phyloP scores from a whole-genome alignment of 345 rosid genomes.

The Pugionium cornutum region DNA sequence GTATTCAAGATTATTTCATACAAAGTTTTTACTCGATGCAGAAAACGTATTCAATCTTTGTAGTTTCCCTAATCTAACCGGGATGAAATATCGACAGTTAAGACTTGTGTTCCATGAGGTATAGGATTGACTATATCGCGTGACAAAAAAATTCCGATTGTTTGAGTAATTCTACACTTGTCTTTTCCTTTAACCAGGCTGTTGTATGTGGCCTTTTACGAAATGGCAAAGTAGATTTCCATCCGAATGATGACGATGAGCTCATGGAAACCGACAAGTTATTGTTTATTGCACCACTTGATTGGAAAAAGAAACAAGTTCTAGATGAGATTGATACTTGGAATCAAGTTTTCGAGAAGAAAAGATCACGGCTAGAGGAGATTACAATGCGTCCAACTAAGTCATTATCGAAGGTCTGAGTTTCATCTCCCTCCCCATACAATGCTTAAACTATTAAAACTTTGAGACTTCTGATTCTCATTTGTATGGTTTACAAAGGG shows the following conservation, averaged over 20 bases:
- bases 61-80: constrained; percentile 69
- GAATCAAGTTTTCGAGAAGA: constrained; percentile 50
- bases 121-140: constrained; percentile 16
- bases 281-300: constrained; percentile 80
- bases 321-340: constrained; percentile 41
- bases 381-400: constrained; percentile 57
- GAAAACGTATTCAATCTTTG: constrained; percentile 89
- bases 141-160: constrained; percentile 1
- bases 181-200: constrained; percentile 50
- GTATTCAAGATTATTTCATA: constrained; percentile 35
- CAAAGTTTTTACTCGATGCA: constrained; percentile 49
- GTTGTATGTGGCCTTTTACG: constrained; percentile 90
- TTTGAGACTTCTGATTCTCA: constrained; percentile 1
- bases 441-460: constrained; percentile 1
- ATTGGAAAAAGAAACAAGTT: constrained; percentile 52
- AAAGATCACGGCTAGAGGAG: constrained; percentile 47
- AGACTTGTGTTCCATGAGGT: constrained; percentile 82
- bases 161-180: constrained; percentile 1
- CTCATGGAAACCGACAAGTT: constrained; percentile 74
- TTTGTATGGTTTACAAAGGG: constrained; percentile 48
- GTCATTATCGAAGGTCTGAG: constrained; percentile 69
- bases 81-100: constrained; percentile 65
- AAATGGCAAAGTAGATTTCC: constrained; percentile 72
- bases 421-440: constrained; percentile 7
- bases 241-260: constrained; percentile 79